A percentile compares a stretch with the other conserved stretches of the same genome.
These are phyloP conservation scores for Roridomyces roridus DNA, from an alignment of 768 basidiomycete genomes.

Conservation along the genomic window DNA sequence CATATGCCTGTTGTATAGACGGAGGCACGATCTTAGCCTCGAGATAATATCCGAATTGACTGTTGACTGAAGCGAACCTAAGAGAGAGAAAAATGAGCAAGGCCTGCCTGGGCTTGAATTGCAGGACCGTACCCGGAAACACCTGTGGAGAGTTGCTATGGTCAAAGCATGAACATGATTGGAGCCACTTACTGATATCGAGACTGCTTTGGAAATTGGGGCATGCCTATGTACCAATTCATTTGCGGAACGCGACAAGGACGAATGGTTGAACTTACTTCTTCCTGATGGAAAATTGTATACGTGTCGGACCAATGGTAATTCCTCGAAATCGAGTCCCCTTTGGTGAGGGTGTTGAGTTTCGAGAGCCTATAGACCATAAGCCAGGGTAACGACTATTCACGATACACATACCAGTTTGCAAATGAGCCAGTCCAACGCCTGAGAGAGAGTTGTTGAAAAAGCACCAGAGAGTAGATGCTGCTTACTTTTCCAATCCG, in stretches of 20 bases:
- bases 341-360: constrained; percentile 22
- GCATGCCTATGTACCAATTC: constrained; percentile 14
- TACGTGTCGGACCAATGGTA: constrained; percentile 28
- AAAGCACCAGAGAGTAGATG: neutral
- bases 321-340: constrained; percentile 12
- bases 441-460: neutral
- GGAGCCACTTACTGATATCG: constrained; percentile 17
- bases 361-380: constrained; percentile 22
- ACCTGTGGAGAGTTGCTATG: too few species aligned
- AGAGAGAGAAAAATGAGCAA: neutral
- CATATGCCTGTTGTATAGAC: constrained; percentile 28
- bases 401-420: neutral
- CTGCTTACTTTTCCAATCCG: constrained; percentile 9
- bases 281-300: constrained; percentile 29
- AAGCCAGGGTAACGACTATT: neutral
- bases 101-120: neutral
- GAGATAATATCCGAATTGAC: constrained; percentile 30
- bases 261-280: neutral
- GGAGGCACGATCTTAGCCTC: constrained; percentile 30
- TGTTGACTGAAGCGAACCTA: constrained; percentile 13
- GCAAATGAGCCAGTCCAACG: constrained; percentile 30
- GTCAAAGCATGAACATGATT: too few species aligned
- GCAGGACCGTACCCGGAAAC: constrained; percentile 10
- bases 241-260: neutral
- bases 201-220: constrained; percentile 27